These are phyloP conservation scores for Acanthamoeba sp. DNA, from an alignment of 208 protist species.

Conservation along the genomic window DNA sequence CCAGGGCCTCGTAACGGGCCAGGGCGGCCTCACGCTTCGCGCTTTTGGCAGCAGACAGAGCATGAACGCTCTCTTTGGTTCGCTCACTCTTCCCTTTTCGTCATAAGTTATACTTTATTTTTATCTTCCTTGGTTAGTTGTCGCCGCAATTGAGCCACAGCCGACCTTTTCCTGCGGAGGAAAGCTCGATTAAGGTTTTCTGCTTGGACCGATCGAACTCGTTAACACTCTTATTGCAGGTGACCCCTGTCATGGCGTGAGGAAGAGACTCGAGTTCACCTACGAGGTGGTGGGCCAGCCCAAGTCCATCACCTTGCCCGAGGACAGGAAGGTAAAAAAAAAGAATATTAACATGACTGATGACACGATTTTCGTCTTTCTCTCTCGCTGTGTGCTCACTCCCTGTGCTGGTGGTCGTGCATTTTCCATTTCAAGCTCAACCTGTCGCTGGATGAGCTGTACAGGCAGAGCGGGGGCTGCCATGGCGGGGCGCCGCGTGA, in stretches of 20 bases:
- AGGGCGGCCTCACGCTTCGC: constrained; percentile 51
- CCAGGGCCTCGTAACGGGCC: neutral
- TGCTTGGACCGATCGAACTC: too few relatives aligned
- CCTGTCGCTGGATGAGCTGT: neutral
- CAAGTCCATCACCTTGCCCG: neutral
- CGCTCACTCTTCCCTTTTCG: neutral
- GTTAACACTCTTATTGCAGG: neutral
- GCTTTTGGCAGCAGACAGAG: neutral
- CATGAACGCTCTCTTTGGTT: constrained; percentile 55
- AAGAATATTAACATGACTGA: too few relatives aligned
- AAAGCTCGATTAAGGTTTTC: too few relatives aligned
- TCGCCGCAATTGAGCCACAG: too few relatives aligned
- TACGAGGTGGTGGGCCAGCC: constrained; percentile 9
- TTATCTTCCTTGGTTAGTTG: neutral
- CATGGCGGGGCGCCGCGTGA: neutral
- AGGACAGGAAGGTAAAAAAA: constrained; percentile 44
- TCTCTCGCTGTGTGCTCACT: too few relatives aligned
- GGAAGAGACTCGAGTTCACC: constrained; percentile 17
- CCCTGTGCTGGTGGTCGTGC: too few relatives aligned
- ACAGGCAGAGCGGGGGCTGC: neutral
- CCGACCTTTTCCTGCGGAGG: too few relatives aligned
- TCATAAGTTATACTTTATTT: too few relatives aligned
- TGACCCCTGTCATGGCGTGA: neutral
- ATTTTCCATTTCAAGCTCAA: neutral
- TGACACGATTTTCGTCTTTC: too few relatives aligned